Evolutionary conservation across 2,329 filamentous ascomycete genomes (phyloP), one percentile per base, ranked within the genome.

Genomic region (Claviceps sp.): DNA sequence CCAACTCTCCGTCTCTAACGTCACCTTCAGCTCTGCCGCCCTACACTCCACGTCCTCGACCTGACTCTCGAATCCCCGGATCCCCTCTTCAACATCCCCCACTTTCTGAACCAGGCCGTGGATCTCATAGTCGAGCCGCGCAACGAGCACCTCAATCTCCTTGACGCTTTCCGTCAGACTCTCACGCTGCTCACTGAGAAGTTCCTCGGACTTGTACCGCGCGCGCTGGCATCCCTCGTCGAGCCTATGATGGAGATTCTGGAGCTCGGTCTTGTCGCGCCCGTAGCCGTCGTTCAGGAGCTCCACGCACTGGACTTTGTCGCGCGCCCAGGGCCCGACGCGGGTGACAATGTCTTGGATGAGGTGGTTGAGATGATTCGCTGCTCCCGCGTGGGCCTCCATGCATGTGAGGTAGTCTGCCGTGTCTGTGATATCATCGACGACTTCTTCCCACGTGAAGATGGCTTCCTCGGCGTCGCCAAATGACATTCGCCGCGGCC

Each of bases 81-180:
- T 81, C 1, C 86, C 87, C 55, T 89, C 85, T 62, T 95, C 89
- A 8, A 95, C 86, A 62, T 97, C 91, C 60, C 87, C 78, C 10
- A 95, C 84, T 60, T 89, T 89, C 47, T 83, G 81, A 48, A 82
- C 75, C n/a, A 97, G 72, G 16, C 82, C 81, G 54, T 85, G 80
- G 55, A 96, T 84, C 71, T 96, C 91, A 66, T 97, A 97, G 61
- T 97, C 90, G 52, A 97, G 74, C 67, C 90, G 90, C 19, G 89
- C 88, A 2, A 85, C 81, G 41, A 94, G 72, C 22, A 85, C 78
- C 64, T 95, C 89, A 14, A 96, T 75, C 56, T 93, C 87, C 64
- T 85, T 85, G 55, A 89, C 73, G 16, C 77, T 77, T 62, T 93
- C 87, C 4, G 77, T 79, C 40, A 95, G 71, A 50, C 78, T 75